Percentiles rank a stretch among this genome's conserved stretches.
These are phyloP conservation scores for Pseudozyma thailandica DNA, from an alignment of 1,284 basidiomycete genomes.

Conservation along the genomic window DNA sequence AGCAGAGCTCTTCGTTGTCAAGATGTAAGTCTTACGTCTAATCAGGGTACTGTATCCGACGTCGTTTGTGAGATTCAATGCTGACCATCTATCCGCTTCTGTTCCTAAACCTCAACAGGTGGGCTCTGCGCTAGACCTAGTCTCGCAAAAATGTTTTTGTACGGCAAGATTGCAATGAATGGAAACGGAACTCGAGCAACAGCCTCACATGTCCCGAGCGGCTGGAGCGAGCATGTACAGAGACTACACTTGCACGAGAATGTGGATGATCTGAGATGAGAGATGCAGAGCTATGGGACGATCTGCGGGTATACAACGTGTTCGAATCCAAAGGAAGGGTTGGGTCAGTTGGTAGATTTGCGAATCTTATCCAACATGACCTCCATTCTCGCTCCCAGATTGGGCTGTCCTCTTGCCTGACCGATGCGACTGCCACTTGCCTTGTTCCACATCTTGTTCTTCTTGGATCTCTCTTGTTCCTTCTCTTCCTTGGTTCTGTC, in stretches of 20 bases:
- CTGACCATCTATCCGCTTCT: slow-evolving; percentile 1
- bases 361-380: slow-evolving; percentile 66
- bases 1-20: slow-evolving; percentile 64
- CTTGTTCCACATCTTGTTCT: slow-evolving; percentile 61
- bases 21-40: slow-evolving; percentile 58
- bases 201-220: no score
- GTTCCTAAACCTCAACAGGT: slow-evolving; percentile 1
- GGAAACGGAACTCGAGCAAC: no score
- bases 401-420: slow-evolving; percentile 62
- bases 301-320: slow-evolving; percentile 20
- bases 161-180: not conserved
- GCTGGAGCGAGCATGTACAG: no score
- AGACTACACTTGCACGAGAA: no score
- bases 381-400: slow-evolving; percentile 63
- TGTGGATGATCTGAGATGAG: no score
- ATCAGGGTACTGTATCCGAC: not conserved
- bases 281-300: not conserved
- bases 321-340: not conserved
- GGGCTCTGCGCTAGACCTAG: slow-evolving; percentile 25
- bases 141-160: not conserved
- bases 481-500: slow-evolving; percentile 53
- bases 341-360: slow-evolving; percentile 19
- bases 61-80: not conserved
- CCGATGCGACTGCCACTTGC: slow-evolving; percentile 55
- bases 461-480: slow-evolving; percentile 48